phyloP scores from a whole-genome alignment of 768 basidiomycete species.

The Mycena venus region DNA sequence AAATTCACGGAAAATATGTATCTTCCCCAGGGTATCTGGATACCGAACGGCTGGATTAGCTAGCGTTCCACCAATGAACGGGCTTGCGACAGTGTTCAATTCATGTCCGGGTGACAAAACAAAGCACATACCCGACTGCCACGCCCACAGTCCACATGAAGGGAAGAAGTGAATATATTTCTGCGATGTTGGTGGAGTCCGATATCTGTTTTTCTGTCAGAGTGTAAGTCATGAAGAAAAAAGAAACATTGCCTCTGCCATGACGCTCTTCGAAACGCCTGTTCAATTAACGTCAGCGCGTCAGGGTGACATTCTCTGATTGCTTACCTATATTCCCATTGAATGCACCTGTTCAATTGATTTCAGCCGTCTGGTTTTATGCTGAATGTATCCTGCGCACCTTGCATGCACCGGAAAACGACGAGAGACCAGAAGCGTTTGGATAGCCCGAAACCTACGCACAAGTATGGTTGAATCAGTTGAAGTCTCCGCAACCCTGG shows the following conservation, averaged over 20 bases:
- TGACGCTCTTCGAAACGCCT: conserved; percentile 40
- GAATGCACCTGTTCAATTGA: too few species aligned
- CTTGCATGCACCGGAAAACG: conserved; percentile 44
- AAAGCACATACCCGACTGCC: conserved; percentile 43
- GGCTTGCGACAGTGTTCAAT: conserved; percentile 3
- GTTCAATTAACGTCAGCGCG: background rate
- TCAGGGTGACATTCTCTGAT: too few species aligned
- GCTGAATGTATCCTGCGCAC: too few species aligned
- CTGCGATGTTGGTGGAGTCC: conserved; percentile 54
- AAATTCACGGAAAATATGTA: conserved; percentile 26
- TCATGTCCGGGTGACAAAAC: too few species aligned
- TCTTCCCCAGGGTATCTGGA: conserved; percentile 28
- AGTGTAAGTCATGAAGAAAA: background rate
- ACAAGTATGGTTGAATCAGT: too few species aligned
- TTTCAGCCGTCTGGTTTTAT: too few species aligned
- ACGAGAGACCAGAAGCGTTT: conserved; percentile 46
- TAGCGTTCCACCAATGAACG: conserved; percentile 35
- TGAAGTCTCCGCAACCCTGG: too few species aligned
- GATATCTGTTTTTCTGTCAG: conserved; percentile 42
- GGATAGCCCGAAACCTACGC: conserved; percentile 52
- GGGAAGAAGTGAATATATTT: conserved; percentile 51
- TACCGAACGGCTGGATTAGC: conserved; percentile 30
- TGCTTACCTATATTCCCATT: conserved; percentile 56
- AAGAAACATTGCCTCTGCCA: conserved; percentile 31
- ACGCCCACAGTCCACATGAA: conserved; percentile 52